These are phyloP conservation scores for Phytophthora tubulina DNA, from an alignment of 352 stramenopile genomes.

Conservation along the genomic window DNA sequence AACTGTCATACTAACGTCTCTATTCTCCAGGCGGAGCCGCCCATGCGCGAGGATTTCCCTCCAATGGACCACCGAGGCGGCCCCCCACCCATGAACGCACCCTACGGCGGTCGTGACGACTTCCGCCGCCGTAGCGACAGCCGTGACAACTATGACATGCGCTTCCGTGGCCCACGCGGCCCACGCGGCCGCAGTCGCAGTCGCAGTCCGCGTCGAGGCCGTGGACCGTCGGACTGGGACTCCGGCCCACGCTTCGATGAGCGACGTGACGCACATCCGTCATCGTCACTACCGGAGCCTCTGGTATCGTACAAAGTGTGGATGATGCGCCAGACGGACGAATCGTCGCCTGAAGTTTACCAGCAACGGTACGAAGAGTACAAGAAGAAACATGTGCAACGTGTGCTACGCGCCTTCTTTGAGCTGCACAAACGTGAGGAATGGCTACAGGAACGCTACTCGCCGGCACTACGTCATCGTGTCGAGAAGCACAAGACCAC, in stretches of 20 bases:
- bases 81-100: conserved; percentile 41
- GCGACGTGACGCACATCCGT: conserved; percentile 42
- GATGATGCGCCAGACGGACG: conserved; percentile 90
- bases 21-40: conserved; percentile 39
- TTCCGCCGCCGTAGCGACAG: conserved; percentile 46
- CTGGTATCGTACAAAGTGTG: conserved; percentile 90
- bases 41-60: conserved; percentile 58
- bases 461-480: conserved; percentile 74
- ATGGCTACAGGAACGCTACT: conserved; percentile 90
- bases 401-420: conserved; percentile 85
- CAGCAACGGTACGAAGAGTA: conserved; percentile 91
- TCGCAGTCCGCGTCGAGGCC: conserved; percentile 36
- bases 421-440: conserved; percentile 87
- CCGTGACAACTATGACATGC: conserved; percentile 45
- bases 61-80: conserved; percentile 48
- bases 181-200: conserved; percentile 45
- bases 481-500: conserved; percentile 70
- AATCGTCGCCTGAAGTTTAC: conserved; percentile 81
- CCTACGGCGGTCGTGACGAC: conserved; percentile 41
- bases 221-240: conserved; percentile 35
- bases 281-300: conserved; percentile 63
- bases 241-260: conserved; percentile 38
- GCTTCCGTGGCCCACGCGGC: conserved; percentile 39
- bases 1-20: background rate
- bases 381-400: conserved; percentile 90